Evolutionary conservation across 2,329 filamentous ascomycete genomes (phyloP).

Genomic region (Fusarium sp.): DNA sequence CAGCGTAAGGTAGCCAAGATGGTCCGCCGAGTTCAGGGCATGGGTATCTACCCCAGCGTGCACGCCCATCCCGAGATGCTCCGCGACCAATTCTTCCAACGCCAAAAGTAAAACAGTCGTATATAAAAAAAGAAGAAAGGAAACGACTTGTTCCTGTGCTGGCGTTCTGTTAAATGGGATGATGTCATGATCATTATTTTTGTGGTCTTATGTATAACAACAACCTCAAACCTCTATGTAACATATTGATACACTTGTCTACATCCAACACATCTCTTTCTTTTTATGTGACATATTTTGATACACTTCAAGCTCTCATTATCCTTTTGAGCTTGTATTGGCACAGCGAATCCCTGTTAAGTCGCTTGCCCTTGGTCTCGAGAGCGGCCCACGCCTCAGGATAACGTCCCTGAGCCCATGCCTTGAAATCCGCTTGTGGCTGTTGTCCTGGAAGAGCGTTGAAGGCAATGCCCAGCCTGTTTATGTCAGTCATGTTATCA

Average conservation of each 20-base stretch:
- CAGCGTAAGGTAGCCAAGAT: conserved; percentile 95
- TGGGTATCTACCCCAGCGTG: conserved; percentile 92
- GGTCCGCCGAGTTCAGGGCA: conserved; percentile 85
- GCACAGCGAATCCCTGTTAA: conserved; percentile 57
- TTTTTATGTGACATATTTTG: conserved; percentile 34
- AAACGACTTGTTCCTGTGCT: conserved; percentile 7
- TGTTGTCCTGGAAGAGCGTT: conserved; percentile 75
- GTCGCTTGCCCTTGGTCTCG: conserved; percentile 61
- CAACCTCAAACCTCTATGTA: conserved; percentile 44
- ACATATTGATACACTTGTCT: conserved; percentile 52
- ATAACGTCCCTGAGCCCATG: conserved; percentile 77
- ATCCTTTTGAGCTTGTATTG: conserved; percentile 62
- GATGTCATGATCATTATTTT: conserved; percentile 44
- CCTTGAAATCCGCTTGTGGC: conserved; percentile 75
- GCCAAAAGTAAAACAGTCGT: conserved; percentile 23
- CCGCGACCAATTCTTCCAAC: conserved; percentile 53
- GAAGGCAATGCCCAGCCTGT: conserved; percentile 78
- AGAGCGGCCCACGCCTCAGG: conserved; percentile 76
- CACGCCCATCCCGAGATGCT: conserved; percentile 89
- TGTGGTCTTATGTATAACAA: conserved; percentile 52
- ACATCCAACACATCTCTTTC: conserved; percentile 38
- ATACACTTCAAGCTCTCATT: conserved; percentile 60
- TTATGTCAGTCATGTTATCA: conserved; percentile 25
- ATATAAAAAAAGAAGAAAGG: not conserved
- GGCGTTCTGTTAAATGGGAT: conserved; percentile 33